Percentiles rank a stretch among this genome's conserved stretches.
Conservation (phyloP, 2,329 filamentous ascomycete species). For the Phoma sp. region DNA sequence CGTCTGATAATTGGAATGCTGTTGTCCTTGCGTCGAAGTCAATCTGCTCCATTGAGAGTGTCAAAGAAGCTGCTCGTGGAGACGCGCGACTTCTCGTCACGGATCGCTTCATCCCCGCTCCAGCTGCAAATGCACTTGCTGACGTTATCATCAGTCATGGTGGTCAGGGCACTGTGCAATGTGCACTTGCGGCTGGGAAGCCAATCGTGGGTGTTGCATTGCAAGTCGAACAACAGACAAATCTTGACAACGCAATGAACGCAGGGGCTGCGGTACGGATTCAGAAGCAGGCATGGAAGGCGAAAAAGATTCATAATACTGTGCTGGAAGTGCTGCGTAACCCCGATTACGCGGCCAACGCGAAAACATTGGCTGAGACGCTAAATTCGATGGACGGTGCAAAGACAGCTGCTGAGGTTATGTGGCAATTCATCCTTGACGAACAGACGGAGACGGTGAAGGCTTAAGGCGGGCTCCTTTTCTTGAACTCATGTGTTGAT, state of each 20-base stretch:
- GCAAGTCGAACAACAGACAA: slow-evolving; percentile 44
- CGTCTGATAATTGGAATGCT: slow-evolving; percentile 38
- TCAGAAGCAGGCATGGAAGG: slow-evolving; percentile 38
- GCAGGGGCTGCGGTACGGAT: slow-evolving; percentile 38
- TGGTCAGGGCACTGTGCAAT: slow-evolving; percentile 43
- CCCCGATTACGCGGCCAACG: slow-evolving; percentile 32
- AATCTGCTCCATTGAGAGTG: slow-evolving; percentile 38
- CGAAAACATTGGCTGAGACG: slow-evolving; percentile 30
- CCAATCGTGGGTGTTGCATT: slow-evolving; percentile 41
- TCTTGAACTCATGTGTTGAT: neutral
- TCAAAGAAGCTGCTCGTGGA: slow-evolving; percentile 27
- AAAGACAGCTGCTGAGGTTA: slow-evolving; percentile 35
- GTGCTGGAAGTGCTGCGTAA: slow-evolving; percentile 34
- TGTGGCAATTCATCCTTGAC: slow-evolving; percentile 41
- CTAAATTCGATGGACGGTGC: slow-evolving; percentile 41
- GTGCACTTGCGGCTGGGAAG: slow-evolving; percentile 39
- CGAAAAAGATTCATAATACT: slow-evolving; percentile 34
- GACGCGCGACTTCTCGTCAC: slow-evolving; percentile 38
- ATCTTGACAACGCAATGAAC: slow-evolving; percentile 44
- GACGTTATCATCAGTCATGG: slow-evolving; percentile 40
- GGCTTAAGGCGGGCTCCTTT: neutral
- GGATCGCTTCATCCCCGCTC: slow-evolving; percentile 39
- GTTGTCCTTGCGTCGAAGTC: slow-evolving; percentile 40
- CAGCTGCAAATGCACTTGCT: slow-evolving; percentile 36
- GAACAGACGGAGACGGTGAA: slow-evolving; percentile 24